These are phyloP conservation scores for Hymenoscyphus salicellus DNA, from an alignment of 2,329 filamentous ascomycete genomes.

Conservation along the genomic window DNA sequence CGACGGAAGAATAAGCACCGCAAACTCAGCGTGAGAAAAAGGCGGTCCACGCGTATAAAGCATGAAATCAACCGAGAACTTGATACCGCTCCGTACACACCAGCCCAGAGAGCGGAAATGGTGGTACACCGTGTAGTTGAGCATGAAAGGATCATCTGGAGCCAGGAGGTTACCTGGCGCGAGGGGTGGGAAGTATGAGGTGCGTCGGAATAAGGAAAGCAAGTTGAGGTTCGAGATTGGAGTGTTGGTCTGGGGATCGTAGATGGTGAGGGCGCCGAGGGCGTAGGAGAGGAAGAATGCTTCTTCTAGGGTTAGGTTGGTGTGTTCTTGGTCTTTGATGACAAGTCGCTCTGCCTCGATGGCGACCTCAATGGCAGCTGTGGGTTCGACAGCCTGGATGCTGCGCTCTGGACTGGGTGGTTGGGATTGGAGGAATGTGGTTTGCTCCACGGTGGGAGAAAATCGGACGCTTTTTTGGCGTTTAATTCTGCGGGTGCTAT, in stretches of 20 bases:
- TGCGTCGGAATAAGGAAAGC: conserved; percentile 63
- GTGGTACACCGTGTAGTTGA: conserved; percentile 88
- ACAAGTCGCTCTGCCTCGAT: conserved; percentile 28
- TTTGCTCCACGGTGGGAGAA: conserved; percentile 63
- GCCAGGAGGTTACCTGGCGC: conserved; percentile 44
- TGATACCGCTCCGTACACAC: conserved; percentile 88
- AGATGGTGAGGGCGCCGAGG: conserved; percentile 69
- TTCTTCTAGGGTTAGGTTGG: conserved; percentile 89
- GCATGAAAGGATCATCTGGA: conserved; percentile 78
- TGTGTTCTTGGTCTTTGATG: conserved; percentile 67
- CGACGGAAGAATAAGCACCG: conserved; percentile 76
- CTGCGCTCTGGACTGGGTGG: conserved; percentile 32
- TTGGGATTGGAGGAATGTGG: conserved; percentile 56
- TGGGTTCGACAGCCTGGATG: background rate
- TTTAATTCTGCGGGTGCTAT: conserved; percentile 37
- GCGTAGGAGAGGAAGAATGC: conserved; percentile 85
- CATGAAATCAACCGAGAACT: conserved; percentile 93
- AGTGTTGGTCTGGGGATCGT: conserved; percentile 45
- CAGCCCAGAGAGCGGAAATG: conserved; percentile 94
- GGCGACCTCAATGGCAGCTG: background rate
- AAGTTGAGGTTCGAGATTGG: conserved; percentile 55
- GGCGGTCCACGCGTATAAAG: conserved; percentile 90
- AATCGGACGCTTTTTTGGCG: conserved; percentile 67
- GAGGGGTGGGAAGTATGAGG: conserved; percentile 65
- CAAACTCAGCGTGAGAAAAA: conserved; percentile 93